Conservation (phyloP, 805 yeast genomes). For the Pichia pseudocactophila region DNA sequence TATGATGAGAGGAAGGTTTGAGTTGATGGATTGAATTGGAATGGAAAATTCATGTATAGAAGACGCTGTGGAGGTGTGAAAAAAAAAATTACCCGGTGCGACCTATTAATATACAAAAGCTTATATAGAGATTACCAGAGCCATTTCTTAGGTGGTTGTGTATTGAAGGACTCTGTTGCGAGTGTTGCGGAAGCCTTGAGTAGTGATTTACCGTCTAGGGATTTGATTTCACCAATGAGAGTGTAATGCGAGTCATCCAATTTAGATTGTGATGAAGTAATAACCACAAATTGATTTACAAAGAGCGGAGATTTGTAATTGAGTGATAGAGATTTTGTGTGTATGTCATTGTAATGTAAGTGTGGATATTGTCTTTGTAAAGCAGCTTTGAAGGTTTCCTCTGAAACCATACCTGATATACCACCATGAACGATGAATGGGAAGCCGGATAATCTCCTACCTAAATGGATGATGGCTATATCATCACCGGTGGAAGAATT, state of each 20-base stretch:
- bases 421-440: constrained; percentile 91
- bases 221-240: constrained; percentile 27
- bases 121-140: too few species aligned
- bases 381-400: constrained; percentile 53
- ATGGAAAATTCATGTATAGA: too few species aligned
- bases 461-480: constrained; percentile 64
- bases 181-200: constrained; percentile 45
- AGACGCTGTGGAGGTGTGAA: too few species aligned
- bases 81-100: too few species aligned
- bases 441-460: constrained; percentile 73
- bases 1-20: not conserved
- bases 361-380: constrained; percentile 19
- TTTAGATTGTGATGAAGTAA: constrained; percentile 39
- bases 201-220: constrained; percentile 42
- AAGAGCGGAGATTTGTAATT: constrained; percentile 64
- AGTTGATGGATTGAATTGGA: too few species aligned
- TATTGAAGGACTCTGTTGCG: constrained; percentile 2
- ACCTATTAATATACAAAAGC: too few species aligned
- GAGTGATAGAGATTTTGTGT: constrained; percentile 39
- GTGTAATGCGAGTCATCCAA: constrained; percentile 25
- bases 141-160: too few species aligned
- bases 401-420: constrained; percentile 67
- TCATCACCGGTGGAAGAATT: constrained; percentile 48
- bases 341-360: constrained; percentile 21
- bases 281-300: constrained; percentile 66